Percentiles rank a stretch among this genome's conserved stretches.
phyloP scores from a whole-genome alignment of 768 basidiomycete genomes.

The Termitomyces sp. region DNA sequence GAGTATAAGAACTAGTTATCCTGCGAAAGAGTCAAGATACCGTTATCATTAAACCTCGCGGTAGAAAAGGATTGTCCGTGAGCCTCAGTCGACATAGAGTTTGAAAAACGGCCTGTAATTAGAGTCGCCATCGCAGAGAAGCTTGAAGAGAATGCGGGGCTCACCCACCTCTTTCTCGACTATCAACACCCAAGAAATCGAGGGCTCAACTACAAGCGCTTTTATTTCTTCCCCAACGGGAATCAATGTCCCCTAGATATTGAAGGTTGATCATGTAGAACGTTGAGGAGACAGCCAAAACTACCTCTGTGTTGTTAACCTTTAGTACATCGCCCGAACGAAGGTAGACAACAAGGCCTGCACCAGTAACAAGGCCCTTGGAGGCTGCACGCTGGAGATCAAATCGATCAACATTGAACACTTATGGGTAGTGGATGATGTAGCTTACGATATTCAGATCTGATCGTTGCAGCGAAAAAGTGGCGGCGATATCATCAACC shows the following conservation, averaged over 20 bases:
- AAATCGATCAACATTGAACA: not conserved
- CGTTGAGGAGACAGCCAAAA: not conserved
- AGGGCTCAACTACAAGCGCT: constrained; percentile 47
- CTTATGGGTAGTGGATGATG: not conserved
- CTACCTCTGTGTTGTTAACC: constrained; percentile 56
- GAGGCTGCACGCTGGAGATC: constrained; percentile 63
- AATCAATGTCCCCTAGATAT: constrained; percentile 62
- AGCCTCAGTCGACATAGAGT: constrained; percentile 63
- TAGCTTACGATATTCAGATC: constrained; percentile 72
- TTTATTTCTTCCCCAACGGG: constrained; percentile 71
- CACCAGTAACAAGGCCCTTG: constrained; percentile 83
- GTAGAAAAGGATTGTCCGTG: constrained; percentile 39
- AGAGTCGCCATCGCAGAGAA: not conserved
- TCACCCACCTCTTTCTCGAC: constrained; percentile 86
- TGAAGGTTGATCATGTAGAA: not conserved
- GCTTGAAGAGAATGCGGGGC: not conserved
- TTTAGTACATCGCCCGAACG: constrained; percentile 45
- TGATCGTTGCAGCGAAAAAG: constrained; percentile 63
- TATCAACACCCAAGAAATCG: constrained; percentile 73
- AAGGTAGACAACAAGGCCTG: constrained; percentile 53
- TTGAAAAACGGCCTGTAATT: constrained; percentile 87
- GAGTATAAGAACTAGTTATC: not conserved
- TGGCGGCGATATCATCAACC: constrained; percentile 86
- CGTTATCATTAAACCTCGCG: constrained; percentile 72
- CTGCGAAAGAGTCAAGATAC: constrained; percentile 29